Evolutionary conservation across 192 early-diverging fungal species (phyloP).

Genomic region (Umbelopsis ramanniana): DNA sequence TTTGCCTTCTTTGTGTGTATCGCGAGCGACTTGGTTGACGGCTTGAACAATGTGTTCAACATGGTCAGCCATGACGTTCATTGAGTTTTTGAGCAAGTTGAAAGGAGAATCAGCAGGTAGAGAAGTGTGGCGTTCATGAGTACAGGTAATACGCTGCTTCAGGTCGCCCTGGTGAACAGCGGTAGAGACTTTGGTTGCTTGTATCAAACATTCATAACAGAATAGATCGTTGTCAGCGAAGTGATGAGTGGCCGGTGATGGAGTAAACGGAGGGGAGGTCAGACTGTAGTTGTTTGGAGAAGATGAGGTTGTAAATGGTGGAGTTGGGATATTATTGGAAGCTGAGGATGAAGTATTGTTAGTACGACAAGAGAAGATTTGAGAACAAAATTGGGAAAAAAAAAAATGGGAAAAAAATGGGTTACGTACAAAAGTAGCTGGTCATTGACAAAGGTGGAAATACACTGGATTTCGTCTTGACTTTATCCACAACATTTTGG

Average conservation of each 20-base stretch:
- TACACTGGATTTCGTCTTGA: conserved; percentile 27
- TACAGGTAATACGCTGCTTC: conserved; percentile 47
- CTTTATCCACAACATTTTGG: conserved; percentile 33
- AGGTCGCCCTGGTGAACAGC: conserved; percentile 54
- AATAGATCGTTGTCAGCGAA: conserved; percentile 38
- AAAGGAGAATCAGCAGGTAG: conserved; percentile 33
- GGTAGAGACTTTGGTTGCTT: conserved; percentile 50
- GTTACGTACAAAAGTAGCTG: conserved; percentile 29
- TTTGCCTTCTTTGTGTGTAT: conserved; percentile 73
- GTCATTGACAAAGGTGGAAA: conserved; percentile 11
- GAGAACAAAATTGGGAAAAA: neutral
- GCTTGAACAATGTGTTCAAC: conserved; percentile 59
- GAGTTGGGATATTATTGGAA: conserved; percentile 22
- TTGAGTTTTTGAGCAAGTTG: conserved; percentile 50
- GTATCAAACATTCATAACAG: conserved; percentile 51
- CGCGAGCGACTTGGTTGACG: conserved; percentile 70
- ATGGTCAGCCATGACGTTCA: conserved; percentile 67
- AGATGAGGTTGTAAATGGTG: conserved; percentile 35
- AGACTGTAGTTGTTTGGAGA: conserved; percentile 23
- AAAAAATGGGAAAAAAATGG: neutral
- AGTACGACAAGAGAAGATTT: neutral
- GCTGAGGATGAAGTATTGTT: neutral
- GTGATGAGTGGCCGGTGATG: conserved; percentile 27
- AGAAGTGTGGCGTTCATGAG: conserved; percentile 30
- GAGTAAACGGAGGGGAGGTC: conserved; percentile 25